A percentile compares a stretch with the other conserved stretches of the same genome.
Evolutionary conservation across 306 rosid genomes (phyloP).

Genomic region (Cyclanthera cordifolia): DNA sequence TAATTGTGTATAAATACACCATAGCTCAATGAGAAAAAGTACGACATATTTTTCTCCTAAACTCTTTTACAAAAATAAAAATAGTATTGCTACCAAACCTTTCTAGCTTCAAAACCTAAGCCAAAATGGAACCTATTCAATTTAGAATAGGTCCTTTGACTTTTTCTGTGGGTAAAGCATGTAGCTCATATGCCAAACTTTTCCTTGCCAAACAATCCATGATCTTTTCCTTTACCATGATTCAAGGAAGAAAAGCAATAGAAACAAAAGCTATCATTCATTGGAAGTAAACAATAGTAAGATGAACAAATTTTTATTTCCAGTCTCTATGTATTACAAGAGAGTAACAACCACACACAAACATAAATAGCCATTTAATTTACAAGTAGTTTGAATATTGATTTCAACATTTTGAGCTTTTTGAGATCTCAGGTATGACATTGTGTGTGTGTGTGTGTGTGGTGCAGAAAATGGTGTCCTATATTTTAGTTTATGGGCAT

Average conservation of each 20-base stretch:
- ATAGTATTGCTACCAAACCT: not conserved
- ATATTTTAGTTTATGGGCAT: not conserved
- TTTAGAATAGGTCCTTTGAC: slow-evolving; percentile 7
- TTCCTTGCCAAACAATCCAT: not conserved
- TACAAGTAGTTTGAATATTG: slow-evolving; percentile 19
- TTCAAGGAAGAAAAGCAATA: not conserved
- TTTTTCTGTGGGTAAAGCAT: not conserved
- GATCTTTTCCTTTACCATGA: not conserved
- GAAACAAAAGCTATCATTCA: not conserved
- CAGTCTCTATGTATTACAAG: slow-evolving; percentile 26
- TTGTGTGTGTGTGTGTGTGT: slow-evolving; percentile 1
- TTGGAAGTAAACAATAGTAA: not conserved
- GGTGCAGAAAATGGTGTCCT: not conserved
- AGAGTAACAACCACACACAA: slow-evolving; percentile 16
- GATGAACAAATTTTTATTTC: slow-evolving; percentile 29
- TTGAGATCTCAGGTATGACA: not conserved
- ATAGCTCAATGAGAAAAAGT: no score
- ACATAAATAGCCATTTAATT: slow-evolving; percentile 19
- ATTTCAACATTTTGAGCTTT: slow-evolving; percentile 15
- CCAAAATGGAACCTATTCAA: not conserved
- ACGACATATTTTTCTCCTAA: no score
- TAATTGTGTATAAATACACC: no score
- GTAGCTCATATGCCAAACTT: not conserved
- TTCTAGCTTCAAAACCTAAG: not conserved
- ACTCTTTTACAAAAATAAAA: no score